Evolutionary conservation across 1,284 basidiomycete species (phyloP).

Genomic region (Microbotryomycetes sp.): DNA sequence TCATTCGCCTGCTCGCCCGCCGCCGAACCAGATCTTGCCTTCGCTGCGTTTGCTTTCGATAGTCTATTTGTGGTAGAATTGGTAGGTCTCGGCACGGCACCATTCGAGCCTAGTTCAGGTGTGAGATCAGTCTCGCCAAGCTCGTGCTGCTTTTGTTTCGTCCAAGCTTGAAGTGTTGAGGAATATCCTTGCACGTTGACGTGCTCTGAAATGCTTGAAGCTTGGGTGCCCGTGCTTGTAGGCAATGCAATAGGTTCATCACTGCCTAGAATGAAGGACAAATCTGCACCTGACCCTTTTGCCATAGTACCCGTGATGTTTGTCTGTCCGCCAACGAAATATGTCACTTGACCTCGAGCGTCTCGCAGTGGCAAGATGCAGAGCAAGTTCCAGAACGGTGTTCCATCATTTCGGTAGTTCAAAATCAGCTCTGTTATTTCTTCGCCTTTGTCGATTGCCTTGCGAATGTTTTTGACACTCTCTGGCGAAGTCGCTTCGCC

Average conservation of each 20-base stretch:
- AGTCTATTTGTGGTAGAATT: neutral
- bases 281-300: neutral
- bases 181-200: neutral
- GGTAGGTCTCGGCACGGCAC: neutral
- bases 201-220: constrained; percentile 4
- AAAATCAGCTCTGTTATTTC: constrained; percentile 34
- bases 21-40: neutral
- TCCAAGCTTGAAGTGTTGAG: neutral
- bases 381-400: constrained; percentile 36
- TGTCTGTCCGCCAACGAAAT: constrained; percentile 30
- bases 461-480: constrained; percentile 26
- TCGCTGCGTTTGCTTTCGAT: no score
- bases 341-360: constrained; percentile 29
- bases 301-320: constrained; percentile 19
- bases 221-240: neutral
- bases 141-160: neutral
- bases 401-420: constrained; percentile 35
- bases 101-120: neutral
- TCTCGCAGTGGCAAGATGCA: constrained; percentile 37
- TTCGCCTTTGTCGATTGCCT: constrained; percentile 19
- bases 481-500: constrained; percentile 29
- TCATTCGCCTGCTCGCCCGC: neutral
- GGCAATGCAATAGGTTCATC: neutral
- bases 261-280: constrained; percentile 1
- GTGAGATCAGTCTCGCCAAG: neutral